phyloP scores from a whole-genome alignment of 345 rosid species.

The Adansonia digitata region DNA sequence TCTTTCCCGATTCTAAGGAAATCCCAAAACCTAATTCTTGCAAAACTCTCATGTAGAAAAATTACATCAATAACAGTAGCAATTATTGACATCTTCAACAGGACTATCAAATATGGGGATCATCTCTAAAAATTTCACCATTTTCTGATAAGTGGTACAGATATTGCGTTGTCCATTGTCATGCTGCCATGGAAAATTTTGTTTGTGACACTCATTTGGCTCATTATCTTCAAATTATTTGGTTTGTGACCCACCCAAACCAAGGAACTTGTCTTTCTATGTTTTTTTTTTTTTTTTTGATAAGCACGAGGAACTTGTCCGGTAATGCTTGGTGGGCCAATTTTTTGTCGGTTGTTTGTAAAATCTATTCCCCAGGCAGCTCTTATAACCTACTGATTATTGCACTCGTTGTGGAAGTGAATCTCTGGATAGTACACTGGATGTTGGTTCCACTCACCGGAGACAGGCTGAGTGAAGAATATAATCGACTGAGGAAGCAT shows the following conservation, averaged over 20 bases:
- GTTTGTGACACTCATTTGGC: neutral
- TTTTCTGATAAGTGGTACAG: neutral
- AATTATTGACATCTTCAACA: neutral
- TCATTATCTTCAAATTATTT: neutral
- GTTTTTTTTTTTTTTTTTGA: neutral
- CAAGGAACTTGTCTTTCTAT: neutral
- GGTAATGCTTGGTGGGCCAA: neutral
- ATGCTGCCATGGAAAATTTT: too few species aligned
- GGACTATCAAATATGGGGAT: neutral
- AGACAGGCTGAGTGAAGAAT: neutral
- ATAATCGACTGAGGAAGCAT: neutral
- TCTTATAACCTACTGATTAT: neutral
- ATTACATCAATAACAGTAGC: neutral
- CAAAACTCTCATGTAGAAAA: neutral
- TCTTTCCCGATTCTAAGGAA: conserved; percentile 5
- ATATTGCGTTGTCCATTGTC: neutral
- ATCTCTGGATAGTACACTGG: neutral
- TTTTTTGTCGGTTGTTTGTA: neutral
- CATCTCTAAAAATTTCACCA: neutral
- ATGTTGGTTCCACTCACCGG: neutral
- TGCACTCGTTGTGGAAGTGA: neutral
- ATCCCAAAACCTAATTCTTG: conserved; percentile 11
- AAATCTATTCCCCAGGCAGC: neutral
- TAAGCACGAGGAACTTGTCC: conserved; percentile 2
- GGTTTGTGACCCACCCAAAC: neutral